Conservation (phyloP, 164 flowering plant genomes). For the Echeveria elegans region DNA sequence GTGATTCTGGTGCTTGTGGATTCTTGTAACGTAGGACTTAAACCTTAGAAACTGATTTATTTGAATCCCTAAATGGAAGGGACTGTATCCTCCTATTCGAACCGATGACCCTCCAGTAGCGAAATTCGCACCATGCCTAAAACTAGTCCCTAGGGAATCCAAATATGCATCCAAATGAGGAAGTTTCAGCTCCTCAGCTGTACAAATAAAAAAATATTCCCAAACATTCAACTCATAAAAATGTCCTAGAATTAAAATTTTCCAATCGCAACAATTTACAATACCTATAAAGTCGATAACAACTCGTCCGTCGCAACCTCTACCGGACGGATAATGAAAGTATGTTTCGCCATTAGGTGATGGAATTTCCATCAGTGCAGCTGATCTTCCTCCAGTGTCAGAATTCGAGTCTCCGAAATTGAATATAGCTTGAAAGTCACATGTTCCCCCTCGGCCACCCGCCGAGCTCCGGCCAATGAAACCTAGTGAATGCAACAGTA, state of each 20-base stretch:
- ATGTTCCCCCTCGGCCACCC: conserved; percentile 4
- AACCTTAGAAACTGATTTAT: conserved; percentile 42
- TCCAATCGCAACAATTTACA: background rate
- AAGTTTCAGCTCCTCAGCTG: conserved; percentile 50
- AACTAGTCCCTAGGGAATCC: conserved; percentile 43
- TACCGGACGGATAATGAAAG: conserved; percentile 30
- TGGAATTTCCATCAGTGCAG: conserved; percentile 18
- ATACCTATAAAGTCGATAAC: conserved; percentile 40
- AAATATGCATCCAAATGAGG: conserved; percentile 53
- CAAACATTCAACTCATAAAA: background rate
- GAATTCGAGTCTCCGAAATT: conserved; percentile 49
- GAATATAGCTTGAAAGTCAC: conserved; percentile 33
- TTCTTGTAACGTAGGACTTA: conserved; percentile 28
- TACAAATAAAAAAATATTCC: conserved; percentile 8
- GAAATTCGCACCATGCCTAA: conserved; percentile 56
- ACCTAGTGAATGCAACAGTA: background rate
- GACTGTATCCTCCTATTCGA: conserved; percentile 37
- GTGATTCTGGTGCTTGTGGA: conserved; percentile 18
- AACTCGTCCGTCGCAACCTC: conserved; percentile 41
- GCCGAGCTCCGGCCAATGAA: background rate
- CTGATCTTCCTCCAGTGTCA: conserved; percentile 34
- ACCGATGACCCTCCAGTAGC: conserved; percentile 57
- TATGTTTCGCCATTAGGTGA: conserved; percentile 30
- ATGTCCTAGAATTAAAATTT: background rate
- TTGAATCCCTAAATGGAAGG: conserved; percentile 44